These are phyloP conservation scores for Exophiala sp. DNA, from an alignment of 2,329 filamentous ascomycete species.

Conservation along the genomic window DNA sequence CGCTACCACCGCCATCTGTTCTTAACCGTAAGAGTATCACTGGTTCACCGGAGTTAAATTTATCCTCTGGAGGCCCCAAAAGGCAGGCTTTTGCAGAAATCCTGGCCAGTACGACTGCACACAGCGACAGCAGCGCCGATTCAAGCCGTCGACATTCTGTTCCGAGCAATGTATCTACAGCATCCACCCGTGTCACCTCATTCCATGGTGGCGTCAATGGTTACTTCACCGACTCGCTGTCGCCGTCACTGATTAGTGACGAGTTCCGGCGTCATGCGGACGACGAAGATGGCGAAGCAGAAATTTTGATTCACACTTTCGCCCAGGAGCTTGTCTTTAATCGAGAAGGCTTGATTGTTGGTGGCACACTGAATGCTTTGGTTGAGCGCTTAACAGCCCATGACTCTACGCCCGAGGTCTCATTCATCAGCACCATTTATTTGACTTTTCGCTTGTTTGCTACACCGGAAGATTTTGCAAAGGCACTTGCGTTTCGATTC, in stretches of 20 bases:
- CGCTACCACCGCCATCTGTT: slow-evolving; percentile 1
- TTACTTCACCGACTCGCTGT: slow-evolving; percentile 34
- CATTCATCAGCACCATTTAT: slow-evolving; percentile 93
- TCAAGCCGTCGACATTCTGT: slow-evolving; percentile 68
- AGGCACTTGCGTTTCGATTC: slow-evolving; percentile 83
- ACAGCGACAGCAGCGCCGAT: slow-evolving; percentile 67
- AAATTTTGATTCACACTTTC: slow-evolving; percentile 89
- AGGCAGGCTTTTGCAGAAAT: slow-evolving; percentile 7
- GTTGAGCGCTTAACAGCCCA: slow-evolving; percentile 94
- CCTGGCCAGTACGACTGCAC: slow-evolving; percentile 52
- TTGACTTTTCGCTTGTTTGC: slow-evolving; percentile 94
- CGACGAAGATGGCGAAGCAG: slow-evolving; percentile 75
- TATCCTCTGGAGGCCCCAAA: slow-evolving; percentile 5
- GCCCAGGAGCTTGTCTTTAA: slow-evolving; percentile 90
- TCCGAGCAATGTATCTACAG: slow-evolving; percentile 72
- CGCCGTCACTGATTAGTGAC: slow-evolving; percentile 67
- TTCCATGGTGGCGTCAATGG: slow-evolving; percentile 5
- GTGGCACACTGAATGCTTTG: slow-evolving; percentile 82
- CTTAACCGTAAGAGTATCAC: slow-evolving; percentile 3
- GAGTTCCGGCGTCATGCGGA: slow-evolving; percentile 63
- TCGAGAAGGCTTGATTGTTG: slow-evolving; percentile 91
- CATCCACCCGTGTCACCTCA: slow-evolving; percentile 79
- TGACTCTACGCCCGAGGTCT: slow-evolving; percentile 84
- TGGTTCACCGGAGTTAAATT: slow-evolving; percentile 1
- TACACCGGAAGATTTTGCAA: slow-evolving; percentile 71